Evolutionary conservation across 208 protist species (phyloP).

Genomic region (Trypanosoma scelopori): DNA sequence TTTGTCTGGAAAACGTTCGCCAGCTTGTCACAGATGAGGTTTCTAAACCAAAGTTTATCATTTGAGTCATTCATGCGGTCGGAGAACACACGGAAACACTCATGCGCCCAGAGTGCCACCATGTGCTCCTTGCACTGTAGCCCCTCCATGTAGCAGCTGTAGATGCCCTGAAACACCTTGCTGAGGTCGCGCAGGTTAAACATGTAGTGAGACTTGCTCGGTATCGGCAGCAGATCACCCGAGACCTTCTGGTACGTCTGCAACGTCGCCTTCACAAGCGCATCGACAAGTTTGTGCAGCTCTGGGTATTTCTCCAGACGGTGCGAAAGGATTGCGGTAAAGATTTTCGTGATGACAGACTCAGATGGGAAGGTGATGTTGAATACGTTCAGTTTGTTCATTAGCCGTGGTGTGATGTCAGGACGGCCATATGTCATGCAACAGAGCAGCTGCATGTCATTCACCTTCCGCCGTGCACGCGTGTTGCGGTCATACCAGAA

Average conservation of each 20-base stretch:
- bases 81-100: constrained; percentile 96
- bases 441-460: constrained; percentile 96
- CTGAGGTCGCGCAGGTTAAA: constrained; percentile 98
- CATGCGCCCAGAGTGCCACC: constrained; percentile 97
- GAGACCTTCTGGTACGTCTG: constrained; percentile 94
- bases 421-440: constrained; percentile 97
- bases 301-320: constrained; percentile 93
- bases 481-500: constrained; percentile 97
- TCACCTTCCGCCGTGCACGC: constrained; percentile 91
- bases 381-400: constrained; percentile 95
- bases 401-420: constrained; percentile 92
- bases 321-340: constrained; percentile 92
- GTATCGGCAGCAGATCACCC: constrained; percentile 94
- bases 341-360: constrained; percentile 94
- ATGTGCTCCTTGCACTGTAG: constrained; percentile 94
- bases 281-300: constrained; percentile 89
- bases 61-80: constrained; percentile 95
- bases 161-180: constrained; percentile 98
- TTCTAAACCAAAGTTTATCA: constrained; percentile 94
- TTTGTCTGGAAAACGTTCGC: constrained; percentile 91
- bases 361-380: constrained; percentile 96
- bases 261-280: constrained; percentile 93
- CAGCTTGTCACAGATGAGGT: constrained; percentile 92
- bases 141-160: constrained; percentile 88
- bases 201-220: constrained; percentile 98